phyloP scores from a whole-genome alignment of 257 asterid genomes.

The Solanum habrochaites region DNA sequence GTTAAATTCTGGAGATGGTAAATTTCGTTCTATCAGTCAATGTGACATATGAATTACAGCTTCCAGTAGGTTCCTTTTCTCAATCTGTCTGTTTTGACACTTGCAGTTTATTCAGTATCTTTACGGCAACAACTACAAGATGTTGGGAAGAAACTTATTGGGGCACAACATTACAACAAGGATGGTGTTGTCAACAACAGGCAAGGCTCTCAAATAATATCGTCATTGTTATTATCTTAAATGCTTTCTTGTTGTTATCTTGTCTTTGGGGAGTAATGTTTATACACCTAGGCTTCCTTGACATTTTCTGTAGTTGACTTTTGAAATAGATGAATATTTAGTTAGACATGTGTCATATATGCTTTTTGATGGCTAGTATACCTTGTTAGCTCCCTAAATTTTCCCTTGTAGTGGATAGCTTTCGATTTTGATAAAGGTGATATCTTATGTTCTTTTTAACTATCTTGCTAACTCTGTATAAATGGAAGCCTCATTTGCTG shows the following conservation, averaged over 20 bases:
- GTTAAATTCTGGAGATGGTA: constrained; percentile 92
- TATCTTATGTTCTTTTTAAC: background rate
- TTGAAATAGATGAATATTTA: background rate
- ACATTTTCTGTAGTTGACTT: background rate
- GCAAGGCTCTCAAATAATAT: constrained; percentile 21
- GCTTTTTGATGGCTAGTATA: background rate
- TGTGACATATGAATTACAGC: background rate
- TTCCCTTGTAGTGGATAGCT: background rate
- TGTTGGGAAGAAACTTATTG: constrained; percentile 97
- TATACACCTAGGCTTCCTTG: background rate
- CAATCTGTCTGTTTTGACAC: constrained; percentile 5
- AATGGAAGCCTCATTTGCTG: background rate
- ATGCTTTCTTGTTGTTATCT: background rate
- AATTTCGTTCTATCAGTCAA: background rate
- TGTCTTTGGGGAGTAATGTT: background rate
- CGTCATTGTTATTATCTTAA: background rate
- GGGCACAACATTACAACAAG: constrained; percentile 95
- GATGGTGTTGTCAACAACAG: constrained; percentile 83
- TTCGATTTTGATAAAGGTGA: background rate
- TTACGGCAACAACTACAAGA: constrained; percentile 92
- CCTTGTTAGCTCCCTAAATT: background rate
- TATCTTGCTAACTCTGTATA: background rate
- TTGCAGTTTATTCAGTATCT: constrained; percentile 86
- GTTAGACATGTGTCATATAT: background rate
- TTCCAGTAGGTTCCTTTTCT: background rate